Percentiles rank a stretch among this genome's conserved stretches.
phyloP scores from a whole-genome alignment of 768 basidiomycete genomes.

The Russula abietina region DNA sequence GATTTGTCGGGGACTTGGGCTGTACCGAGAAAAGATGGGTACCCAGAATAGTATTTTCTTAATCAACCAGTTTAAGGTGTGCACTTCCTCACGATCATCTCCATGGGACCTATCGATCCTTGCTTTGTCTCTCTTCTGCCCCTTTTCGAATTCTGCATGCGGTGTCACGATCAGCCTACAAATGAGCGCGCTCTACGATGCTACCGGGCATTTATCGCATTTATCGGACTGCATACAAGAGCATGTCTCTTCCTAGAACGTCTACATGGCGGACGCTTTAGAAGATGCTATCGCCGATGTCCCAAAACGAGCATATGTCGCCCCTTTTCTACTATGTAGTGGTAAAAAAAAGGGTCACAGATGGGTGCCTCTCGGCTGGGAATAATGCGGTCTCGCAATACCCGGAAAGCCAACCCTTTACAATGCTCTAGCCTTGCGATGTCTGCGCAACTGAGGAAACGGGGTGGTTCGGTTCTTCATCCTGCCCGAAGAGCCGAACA shows the following conservation, averaged over 20 bases:
- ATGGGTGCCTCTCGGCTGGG: not conserved
- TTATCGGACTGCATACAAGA: not conserved
- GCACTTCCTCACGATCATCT: not conserved
- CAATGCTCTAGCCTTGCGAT: not conserved
- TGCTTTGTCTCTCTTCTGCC: not conserved
- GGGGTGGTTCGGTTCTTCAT: not conserved
- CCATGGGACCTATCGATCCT: not conserved
- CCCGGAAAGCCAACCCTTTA: not conserved
- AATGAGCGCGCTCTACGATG: not conserved
- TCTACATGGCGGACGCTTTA: not conserved
- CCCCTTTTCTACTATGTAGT: not conserved
- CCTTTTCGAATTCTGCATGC: not conserved
- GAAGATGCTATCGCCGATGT: conserved; percentile 2
- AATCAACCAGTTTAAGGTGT: not conserved
- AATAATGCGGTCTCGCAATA: not conserved
- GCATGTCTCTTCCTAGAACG: conserved; percentile 7
- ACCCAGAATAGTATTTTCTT: not conserved
- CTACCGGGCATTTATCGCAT: not conserved
- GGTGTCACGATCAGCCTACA: not conserved
- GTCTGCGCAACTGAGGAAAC: not conserved
- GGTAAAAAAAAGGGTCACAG: not conserved
- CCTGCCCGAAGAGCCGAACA: not conserved
- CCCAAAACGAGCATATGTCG: not conserved
- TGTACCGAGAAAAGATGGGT: not conserved
- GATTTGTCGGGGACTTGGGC: not conserved